These are phyloP conservation scores for Colletotrichum truncatum DNA, from an alignment of 2,329 filamentous ascomycete species.

Conservation along the genomic window DNA sequence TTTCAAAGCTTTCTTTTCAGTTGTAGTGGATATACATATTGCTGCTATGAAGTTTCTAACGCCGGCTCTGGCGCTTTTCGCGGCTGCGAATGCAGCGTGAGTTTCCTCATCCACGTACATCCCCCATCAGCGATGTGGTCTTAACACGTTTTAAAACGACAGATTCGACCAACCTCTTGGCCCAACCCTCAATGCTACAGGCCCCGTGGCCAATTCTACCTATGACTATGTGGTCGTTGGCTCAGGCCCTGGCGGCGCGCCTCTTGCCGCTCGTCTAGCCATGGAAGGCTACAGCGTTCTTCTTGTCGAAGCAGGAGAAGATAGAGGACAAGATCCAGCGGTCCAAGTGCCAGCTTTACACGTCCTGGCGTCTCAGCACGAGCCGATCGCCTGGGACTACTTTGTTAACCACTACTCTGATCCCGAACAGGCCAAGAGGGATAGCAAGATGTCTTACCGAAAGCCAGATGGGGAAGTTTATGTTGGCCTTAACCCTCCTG, in stretches of 20 bases:
- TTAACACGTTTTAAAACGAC: too few relatives aligned
- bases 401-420: slow-evolving; percentile 69
- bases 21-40: neutral
- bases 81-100: neutral
- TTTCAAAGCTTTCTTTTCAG: neutral
- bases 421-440: slow-evolving; percentile 51
- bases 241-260: slow-evolving; percentile 68
- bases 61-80: neutral
- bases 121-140: too few relatives aligned
- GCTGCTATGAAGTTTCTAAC: neutral
- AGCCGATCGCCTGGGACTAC: slow-evolving; percentile 60
- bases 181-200: neutral
- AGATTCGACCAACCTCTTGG: neutral
- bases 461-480: slow-evolving; percentile 45
- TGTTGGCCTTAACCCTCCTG: slow-evolving; percentile 43
- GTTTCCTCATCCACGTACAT: neutral
- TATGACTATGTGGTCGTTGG: slow-evolving; percentile 73
- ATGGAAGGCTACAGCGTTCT: slow-evolving; percentile 67
- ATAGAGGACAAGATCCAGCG: slow-evolving; percentile 51
- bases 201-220: neutral
- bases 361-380: slow-evolving; percentile 10
- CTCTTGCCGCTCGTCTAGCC: slow-evolving; percentile 66
- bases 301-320: slow-evolving; percentile 69
- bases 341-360: slow-evolving; percentile 36
- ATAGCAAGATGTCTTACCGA: slow-evolving; percentile 57